phyloP scores from a whole-genome alignment of 2,329 filamentous ascomycete species.

The Neurospora crassa region DNA sequence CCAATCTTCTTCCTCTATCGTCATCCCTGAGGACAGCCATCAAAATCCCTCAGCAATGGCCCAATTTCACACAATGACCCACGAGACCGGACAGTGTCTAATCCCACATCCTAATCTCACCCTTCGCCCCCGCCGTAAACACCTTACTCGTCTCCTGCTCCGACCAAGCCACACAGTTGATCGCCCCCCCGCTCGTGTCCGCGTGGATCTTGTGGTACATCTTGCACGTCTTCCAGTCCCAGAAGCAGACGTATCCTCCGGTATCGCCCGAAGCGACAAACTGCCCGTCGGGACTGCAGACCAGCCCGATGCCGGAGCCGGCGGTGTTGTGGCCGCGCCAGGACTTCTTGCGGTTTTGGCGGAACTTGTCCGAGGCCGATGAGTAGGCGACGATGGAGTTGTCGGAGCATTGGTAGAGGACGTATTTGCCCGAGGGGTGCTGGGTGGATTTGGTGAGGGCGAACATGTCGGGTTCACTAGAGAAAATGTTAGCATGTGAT shows the following conservation, averaged over 20 bases:
- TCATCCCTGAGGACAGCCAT: background rate
- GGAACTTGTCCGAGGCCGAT: conserved; percentile 78
- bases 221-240: conserved; percentile 99
- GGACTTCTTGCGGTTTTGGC: conserved; percentile 93
- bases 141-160: conserved; percentile 96
- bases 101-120: conserved; percentile 89
- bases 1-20: background rate
- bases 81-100: conserved; percentile 28
- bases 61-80: background rate
- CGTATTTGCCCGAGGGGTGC: conserved; percentile 87
- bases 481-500: conserved; percentile 2
- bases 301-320: conserved; percentile 83
- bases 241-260: conserved; percentile 86
- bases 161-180: conserved; percentile 90
- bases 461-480: conserved; percentile 97
- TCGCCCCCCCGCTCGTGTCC: conserved; percentile 67
- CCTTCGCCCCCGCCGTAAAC: conserved; percentile 80
- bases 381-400: conserved; percentile 97
- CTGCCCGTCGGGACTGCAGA: conserved; percentile 82
- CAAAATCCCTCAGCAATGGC: too few species aligned
- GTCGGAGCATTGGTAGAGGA: conserved; percentile 86
- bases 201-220: conserved; percentile 96
- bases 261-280: conserved; percentile 83
- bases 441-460: conserved; percentile 76
- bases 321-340: conserved; percentile 95